These are phyloP conservation scores for Clonostachys rosea DNA, from an alignment of 2,329 filamentous ascomycete genomes.

Conservation along the genomic window DNA sequence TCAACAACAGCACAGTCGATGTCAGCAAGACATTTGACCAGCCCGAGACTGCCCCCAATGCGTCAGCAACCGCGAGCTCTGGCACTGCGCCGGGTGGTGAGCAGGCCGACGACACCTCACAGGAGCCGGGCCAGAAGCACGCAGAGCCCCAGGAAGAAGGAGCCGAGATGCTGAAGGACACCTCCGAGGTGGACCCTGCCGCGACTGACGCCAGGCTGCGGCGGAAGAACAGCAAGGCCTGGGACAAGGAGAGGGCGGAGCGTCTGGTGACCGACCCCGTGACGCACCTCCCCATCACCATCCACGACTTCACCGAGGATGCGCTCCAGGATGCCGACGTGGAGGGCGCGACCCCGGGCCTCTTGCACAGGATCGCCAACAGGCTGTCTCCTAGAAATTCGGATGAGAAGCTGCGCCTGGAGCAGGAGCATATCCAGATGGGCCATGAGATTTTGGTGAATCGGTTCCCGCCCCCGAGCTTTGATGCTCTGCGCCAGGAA, in stretches of 20 bases:
- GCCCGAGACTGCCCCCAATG: constrained; percentile 24
- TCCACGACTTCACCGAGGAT: constrained; percentile 64
- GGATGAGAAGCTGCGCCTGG: constrained; percentile 25
- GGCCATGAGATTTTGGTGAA: constrained; percentile 33
- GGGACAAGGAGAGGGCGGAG: constrained; percentile 37
- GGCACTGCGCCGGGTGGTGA: background rate
- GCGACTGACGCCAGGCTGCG: constrained; percentile 37
- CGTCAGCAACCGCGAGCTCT: constrained; percentile 14
- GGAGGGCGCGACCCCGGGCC: constrained; percentile 13
- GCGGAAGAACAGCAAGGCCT: constrained; percentile 32
- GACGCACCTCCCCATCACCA: constrained; percentile 63
- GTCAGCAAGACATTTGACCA: background rate
- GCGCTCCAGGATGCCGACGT: constrained; percentile 39
- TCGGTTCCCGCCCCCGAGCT: constrained; percentile 43
- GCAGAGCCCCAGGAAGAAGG: constrained; percentile 2
- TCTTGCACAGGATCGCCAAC: background rate
- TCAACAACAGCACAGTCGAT: constrained; percentile 16
- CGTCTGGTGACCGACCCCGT: constrained; percentile 67
- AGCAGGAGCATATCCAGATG: constrained; percentile 28
- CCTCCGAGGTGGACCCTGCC: constrained; percentile 26
- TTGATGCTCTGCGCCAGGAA: constrained; percentile 30
- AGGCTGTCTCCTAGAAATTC: constrained; percentile 8
- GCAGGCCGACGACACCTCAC: constrained; percentile 1
- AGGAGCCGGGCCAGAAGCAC: constrained; percentile 2
- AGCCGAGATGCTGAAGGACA: constrained; percentile 18